Conservation (phyloP, 441 rosid species). For the Pelargonium cotyledonis region DNA sequence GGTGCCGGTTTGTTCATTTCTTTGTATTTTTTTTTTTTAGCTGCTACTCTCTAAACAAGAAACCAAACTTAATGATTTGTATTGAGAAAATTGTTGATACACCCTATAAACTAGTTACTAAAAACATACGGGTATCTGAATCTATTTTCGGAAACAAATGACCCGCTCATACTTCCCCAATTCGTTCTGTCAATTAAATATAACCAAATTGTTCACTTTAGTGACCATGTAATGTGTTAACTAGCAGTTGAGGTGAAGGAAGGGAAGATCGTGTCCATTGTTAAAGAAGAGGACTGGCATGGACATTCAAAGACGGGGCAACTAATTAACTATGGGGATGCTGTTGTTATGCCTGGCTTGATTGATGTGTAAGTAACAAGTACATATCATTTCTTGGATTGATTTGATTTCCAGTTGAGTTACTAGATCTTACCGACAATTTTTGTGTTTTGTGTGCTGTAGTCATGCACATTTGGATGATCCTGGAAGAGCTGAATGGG, state of each 20-base stretch:
- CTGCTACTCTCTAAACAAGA: not conserved
- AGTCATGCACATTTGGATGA: slow-evolving; percentile 97
- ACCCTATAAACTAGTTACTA: too few relatives aligned
- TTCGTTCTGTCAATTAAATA: too few relatives aligned
- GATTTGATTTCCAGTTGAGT: not conserved
- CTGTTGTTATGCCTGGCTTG: slow-evolving; percentile 90
- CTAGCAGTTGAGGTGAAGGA: slow-evolving; percentile 67
- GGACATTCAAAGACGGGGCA: slow-evolving; percentile 35
- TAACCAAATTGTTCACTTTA: too few relatives aligned
- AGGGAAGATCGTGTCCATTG: slow-evolving; percentile 49
- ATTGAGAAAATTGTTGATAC: too few relatives aligned
- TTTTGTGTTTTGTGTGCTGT: slow-evolving; percentile 14
- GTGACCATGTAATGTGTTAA: not conserved
- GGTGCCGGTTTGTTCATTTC: slow-evolving; percentile 55
- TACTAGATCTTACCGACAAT: not conserved
- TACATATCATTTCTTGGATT: not conserved
- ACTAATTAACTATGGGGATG: slow-evolving; percentile 66
- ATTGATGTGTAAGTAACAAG: slow-evolving; percentile 61
- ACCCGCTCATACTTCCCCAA: too few relatives aligned
- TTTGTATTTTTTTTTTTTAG: not conserved
- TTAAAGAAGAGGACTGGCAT: slow-evolving; percentile 60
- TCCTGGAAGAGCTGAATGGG: slow-evolving; percentile 95
- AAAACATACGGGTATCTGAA: too few relatives aligned
- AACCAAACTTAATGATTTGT: not conserved
- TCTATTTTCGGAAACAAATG: too few relatives aligned